phyloP scores from a whole-genome alignment of 805 yeast species.

The Myxozyma udenii region DNA sequence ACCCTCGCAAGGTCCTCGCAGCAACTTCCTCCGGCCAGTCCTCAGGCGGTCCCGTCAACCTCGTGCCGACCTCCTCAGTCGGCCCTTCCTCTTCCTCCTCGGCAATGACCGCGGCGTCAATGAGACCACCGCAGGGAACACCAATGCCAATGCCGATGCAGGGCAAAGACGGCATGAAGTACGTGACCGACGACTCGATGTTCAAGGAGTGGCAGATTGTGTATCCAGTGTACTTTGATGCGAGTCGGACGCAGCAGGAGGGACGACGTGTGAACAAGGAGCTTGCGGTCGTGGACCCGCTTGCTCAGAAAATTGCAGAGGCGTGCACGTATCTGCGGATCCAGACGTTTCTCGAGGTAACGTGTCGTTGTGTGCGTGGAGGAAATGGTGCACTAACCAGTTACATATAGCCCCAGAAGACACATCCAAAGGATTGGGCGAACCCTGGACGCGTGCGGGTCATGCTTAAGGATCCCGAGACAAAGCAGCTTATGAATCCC shows the following conservation, averaged over 20 bases:
- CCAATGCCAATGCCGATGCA: neutral
- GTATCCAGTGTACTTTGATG: conserved; percentile 92
- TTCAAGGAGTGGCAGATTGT: conserved; percentile 67
- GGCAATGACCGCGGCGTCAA: conserved; percentile 33
- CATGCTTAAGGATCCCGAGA: conserved; percentile 53
- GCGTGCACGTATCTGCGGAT: conserved; percentile 50
- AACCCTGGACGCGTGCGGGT: conserved; percentile 95
- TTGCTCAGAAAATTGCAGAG: conserved; percentile 77
- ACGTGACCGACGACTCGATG: conserved; percentile 50
- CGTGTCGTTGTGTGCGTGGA: neutral
- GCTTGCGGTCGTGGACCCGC: conserved; percentile 79
- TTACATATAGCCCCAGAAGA: conserved; percentile 71
- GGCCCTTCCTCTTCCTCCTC: conserved; percentile 35
- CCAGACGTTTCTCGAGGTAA: conserved; percentile 41
- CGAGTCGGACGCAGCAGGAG: conserved; percentile 64
- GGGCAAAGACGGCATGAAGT: neutral
- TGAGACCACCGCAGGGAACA: neutral
- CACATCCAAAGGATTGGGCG: conserved; percentile 96
- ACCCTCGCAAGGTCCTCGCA: conserved; percentile 48
- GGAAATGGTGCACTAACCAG: neutral
- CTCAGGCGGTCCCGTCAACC: conserved; percentile 2
- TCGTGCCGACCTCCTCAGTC: conserved; percentile 10
- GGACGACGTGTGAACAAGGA: conserved; percentile 76
- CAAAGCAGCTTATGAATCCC: conserved; percentile 36
- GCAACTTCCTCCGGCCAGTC: conserved; percentile 12